These are phyloP conservation scores for Pichia cephalocereana DNA, from an alignment of 805 yeast species.

Conservation along the genomic window DNA sequence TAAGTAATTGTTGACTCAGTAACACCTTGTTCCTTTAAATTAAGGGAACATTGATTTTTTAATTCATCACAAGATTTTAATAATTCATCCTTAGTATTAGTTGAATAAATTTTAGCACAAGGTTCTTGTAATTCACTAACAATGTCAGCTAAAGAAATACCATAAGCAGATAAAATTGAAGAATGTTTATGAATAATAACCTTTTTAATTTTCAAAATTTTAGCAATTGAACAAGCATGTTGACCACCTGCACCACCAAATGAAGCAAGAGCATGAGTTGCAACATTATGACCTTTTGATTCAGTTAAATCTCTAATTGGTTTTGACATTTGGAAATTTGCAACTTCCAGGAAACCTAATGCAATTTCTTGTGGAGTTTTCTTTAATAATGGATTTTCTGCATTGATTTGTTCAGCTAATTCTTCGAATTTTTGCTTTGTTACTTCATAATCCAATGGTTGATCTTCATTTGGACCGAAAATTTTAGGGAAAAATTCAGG, in stretches of 20 bases:
- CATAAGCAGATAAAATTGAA: conserved; percentile 78
- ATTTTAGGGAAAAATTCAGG: conserved; percentile 73
- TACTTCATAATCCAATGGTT: conserved; percentile 51
- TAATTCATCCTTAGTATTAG: conserved; percentile 26
- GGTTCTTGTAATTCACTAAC: conserved; percentile 74
- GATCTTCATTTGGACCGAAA: conserved; percentile 74
- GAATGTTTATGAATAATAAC: conserved; percentile 75
- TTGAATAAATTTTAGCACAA: conserved; percentile 36
- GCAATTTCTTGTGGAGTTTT: conserved; percentile 60
- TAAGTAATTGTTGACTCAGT: conserved; percentile 32
- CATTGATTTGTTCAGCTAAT: conserved; percentile 50
- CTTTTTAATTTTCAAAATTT: conserved; percentile 54
- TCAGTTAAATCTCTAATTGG: conserved; percentile 82
- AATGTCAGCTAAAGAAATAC: conserved; percentile 79
- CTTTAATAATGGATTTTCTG: conserved; percentile 32
- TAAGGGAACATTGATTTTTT: conserved; percentile 30
- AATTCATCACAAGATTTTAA: conserved; percentile 38
- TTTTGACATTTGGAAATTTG: conserved; percentile 80
- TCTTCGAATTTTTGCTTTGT: conserved; percentile 41
- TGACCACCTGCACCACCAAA: conserved; percentile 96
- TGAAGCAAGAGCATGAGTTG: conserved; percentile 63
- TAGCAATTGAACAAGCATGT: conserved; percentile 72
- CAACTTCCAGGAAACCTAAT: conserved; percentile 70
- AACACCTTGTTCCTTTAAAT: conserved; percentile 47
- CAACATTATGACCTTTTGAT: conserved; percentile 63